Conservation (phyloP, 169 alveolate species). For the Plasmodium gaboni region DNA sequence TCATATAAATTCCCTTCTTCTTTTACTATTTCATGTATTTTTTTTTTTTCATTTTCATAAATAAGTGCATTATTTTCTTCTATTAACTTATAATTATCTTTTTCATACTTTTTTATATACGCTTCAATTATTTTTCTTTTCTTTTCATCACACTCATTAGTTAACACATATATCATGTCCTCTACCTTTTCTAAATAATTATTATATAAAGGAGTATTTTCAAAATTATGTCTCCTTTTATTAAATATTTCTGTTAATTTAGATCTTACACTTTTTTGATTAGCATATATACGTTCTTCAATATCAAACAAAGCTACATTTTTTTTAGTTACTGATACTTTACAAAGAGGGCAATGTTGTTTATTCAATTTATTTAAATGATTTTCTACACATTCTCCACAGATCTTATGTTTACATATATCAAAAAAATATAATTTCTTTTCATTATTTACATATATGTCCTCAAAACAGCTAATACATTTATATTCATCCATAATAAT, state of each 20-base stretch:
- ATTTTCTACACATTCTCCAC: constrained; percentile 66
- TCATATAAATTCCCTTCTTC: constrained; percentile 84
- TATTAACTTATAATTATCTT: constrained; percentile 77
- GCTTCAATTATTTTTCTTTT: constrained; percentile 80
- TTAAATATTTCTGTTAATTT: constrained; percentile 79
- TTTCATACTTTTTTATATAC: constrained; percentile 80
- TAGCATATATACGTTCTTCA: constrained; percentile 52
- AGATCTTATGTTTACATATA: constrained; percentile 65
- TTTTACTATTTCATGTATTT: constrained; percentile 82
- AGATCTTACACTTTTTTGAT: constrained; percentile 52
- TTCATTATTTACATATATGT: constrained; percentile 56
- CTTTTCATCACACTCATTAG: constrained; percentile 77
- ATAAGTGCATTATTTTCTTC: constrained; percentile 80
- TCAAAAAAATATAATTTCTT: constrained; percentile 46
- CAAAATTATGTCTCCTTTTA: constrained; percentile 83
- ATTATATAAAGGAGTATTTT: constrained; percentile 84
- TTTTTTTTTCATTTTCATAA: constrained; percentile 81
- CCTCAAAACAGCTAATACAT: constrained; percentile 51
- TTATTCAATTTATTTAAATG: constrained; percentile 53
- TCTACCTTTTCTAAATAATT: constrained; percentile 83
- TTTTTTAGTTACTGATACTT: constrained; percentile 34
- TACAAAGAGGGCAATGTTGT: constrained; percentile 73
- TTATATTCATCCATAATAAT: constrained; percentile 64
- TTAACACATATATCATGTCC: constrained; percentile 45
- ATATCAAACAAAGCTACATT: constrained; percentile 52